Conservation (phyloP, 1,139 yeast species). For the Blastobotrys serpentis region DNA sequence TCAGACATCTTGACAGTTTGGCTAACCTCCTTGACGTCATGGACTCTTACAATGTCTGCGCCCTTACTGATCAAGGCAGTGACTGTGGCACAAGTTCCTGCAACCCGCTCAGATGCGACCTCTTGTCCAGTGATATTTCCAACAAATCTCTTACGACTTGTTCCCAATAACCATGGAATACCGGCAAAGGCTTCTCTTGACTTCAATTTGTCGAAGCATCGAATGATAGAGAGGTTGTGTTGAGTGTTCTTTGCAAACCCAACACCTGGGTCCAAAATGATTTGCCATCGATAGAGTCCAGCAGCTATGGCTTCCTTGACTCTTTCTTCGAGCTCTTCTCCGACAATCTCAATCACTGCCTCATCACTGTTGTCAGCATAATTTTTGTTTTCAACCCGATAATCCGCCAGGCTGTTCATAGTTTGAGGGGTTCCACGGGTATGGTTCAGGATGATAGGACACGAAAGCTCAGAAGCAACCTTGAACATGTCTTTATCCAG, state of each 20-base stretch:
- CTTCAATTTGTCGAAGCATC: conserved; percentile 44
- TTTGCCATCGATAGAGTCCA: conserved; percentile 86
- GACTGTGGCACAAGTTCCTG: conserved; percentile 76
- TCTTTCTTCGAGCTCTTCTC: conserved; percentile 61
- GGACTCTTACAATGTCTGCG: conserved; percentile 84
- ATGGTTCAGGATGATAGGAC: conserved; percentile 81
- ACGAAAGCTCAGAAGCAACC: conserved; percentile 60
- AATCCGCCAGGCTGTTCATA: conserved; percentile 63
- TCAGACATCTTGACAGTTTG: conserved; percentile 72
- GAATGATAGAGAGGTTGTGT: conserved; percentile 69
- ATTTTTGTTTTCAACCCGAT: conserved; percentile 41
- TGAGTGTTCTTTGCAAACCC: conserved; percentile 80
- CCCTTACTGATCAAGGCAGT: conserved; percentile 73
- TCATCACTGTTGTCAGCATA: conserved; percentile 38
- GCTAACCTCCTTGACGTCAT: conserved; percentile 68
- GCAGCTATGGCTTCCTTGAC: conserved; percentile 54
- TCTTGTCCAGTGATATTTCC: conserved; percentile 58
- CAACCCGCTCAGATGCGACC: conserved; percentile 57
- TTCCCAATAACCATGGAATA: conserved; percentile 74
- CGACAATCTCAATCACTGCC: conserved; percentile 48
- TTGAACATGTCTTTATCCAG: conserved; percentile 64
- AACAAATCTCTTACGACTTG: conserved; percentile 83
- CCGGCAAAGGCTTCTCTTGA: conserved; percentile 41
- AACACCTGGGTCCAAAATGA: conserved; percentile 89
- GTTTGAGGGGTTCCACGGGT: conserved; percentile 78